Base-by-base conservation (phyloP, 1,284 basidiomycete genomes). In the Trametes polyzona region DNA sequence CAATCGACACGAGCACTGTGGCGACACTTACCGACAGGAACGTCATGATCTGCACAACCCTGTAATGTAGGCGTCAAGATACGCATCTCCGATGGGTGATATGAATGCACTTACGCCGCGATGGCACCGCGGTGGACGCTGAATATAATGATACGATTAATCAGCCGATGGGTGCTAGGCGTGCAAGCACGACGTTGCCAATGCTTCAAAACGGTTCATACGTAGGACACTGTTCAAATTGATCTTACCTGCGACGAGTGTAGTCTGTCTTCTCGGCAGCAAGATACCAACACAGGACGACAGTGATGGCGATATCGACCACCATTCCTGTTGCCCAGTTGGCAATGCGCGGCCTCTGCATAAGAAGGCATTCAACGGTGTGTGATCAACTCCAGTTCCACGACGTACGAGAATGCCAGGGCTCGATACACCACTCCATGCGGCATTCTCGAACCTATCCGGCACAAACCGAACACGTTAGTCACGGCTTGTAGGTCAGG, bases 121-220 rank as follows among this genome's bases (percentile, higher is more conserved):
- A 63, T 52, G 19, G 62, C 62, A 24, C 58, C 62, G 32, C 62
- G 42, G 32, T 63, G 56, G 23, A 63, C 53, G 30, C 57, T 40
- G 37, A 63, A 58, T 8, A 63, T 41, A 36, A 63, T 63, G 47
- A 60, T 58, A 17, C 41, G 47, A 33, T 63, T 63, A 21, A 63
- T 42, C 48, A 63, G 39, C 12, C 57, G 43, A 19, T 58, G 57
- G 19, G 62, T 60, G 30, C 58, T 63, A 17, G 7, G 16, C 21
- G 27, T 36, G 7, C 16, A 29, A 8, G n/a, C n/a, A 17, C 3
- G 9, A 3, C 30, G 12, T 49, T 21, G 44, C 27, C 33, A 3
- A 12, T n/a, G 26, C 23, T 26, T 27, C 19, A 14, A 27, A 6
- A 17, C 5, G 23, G 14, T 3, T 4, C 5, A 27, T 19, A 33